These are phyloP conservation scores for Bocquillonia castaneifolia DNA, from an alignment of 441 rosid genomes.

Conservation along the genomic window DNA sequence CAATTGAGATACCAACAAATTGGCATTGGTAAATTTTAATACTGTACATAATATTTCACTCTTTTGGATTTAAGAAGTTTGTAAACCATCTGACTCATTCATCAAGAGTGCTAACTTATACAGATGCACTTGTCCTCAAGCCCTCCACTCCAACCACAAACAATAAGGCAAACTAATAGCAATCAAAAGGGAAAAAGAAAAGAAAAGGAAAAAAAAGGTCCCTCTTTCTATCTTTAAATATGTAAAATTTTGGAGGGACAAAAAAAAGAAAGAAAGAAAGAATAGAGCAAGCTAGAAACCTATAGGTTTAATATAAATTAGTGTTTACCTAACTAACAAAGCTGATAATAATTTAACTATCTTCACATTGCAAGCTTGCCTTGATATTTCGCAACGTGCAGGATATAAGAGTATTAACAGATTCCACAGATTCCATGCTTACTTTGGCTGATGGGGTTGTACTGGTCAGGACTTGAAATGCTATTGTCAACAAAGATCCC, in stretches of 20 bases:
- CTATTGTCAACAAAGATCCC: constrained; percentile 77
- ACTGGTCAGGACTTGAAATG: constrained; percentile 68
- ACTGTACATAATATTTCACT: constrained; percentile 15
- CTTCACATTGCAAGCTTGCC: constrained; percentile 83
- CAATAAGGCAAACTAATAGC: constrained; percentile 25
- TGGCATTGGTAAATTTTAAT: constrained; percentile 4
- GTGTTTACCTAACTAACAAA: constrained; percentile 32
- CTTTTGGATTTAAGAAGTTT: neutral
- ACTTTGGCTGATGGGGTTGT: constrained; percentile 66
- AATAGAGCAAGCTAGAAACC: constrained; percentile 18
- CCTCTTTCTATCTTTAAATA: constrained; percentile 16
- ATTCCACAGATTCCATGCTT: constrained; percentile 72
- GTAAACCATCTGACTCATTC: neutral
- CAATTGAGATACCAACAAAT: constrained; percentile 6
- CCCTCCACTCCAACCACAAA: constrained; percentile 28
- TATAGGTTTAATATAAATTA: constrained; percentile 34
- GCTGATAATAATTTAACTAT: constrained; percentile 41
- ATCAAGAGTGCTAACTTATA: neutral
- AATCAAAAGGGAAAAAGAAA: constrained; percentile 6
- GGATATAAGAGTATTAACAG: constrained; percentile 67
- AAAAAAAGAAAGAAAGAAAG: neutral
- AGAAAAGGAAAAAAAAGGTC: neutral
- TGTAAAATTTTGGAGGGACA: constrained; percentile 14
- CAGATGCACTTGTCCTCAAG: constrained; percentile 15
- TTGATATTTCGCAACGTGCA: constrained; percentile 72